Evolutionary conservation across 2,329 filamentous ascomycete species (phyloP).

Genomic region (Diaporthe vexans): DNA sequence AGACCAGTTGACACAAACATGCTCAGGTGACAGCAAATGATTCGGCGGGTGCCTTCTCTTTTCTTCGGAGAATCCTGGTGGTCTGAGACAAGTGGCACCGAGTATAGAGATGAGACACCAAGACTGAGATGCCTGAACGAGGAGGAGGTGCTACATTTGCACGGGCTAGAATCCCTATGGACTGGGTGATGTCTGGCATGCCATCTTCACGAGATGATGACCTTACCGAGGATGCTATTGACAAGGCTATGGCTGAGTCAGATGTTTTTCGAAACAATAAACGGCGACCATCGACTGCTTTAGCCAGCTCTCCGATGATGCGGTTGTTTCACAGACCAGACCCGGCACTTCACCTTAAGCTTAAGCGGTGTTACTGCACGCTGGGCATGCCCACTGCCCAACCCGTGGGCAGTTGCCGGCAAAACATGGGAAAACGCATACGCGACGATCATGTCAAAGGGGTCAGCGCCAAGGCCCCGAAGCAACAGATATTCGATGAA

Average conservation of each 20-base stretch:
- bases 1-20: neutral
- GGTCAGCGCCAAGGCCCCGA: neutral
- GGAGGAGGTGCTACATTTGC: neutral
- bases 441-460: slow-evolving; percentile 8
- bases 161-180: neutral
- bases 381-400: neutral
- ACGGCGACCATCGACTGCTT: slow-evolving; percentile 12
- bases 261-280: slow-evolving; percentile 27
- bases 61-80: too few relatives aligned
- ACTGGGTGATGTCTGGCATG: neutral
- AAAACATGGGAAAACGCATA: neutral
- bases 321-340: slow-evolving; percentile 27
- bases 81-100: neutral
- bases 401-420: neutral
- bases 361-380: neutral
- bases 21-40: neutral
- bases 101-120: slow-evolving; percentile 9
- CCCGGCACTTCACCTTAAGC: slow-evolving; percentile 22
- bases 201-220: slow-evolving; percentile 8
- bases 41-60: neutral
- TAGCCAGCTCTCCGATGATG: neutral
- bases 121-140: slow-evolving; percentile 4
- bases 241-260: slow-evolving; percentile 25
- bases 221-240: slow-evolving; percentile 26
- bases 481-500: slow-evolving; percentile 25